A percentile compares a stretch with the other conserved stretches of the same genome.
These are phyloP conservation scores for Fusarium sulawesiense DNA, from an alignment of 2,329 filamentous ascomycete species.

Conservation along the genomic window DNA sequence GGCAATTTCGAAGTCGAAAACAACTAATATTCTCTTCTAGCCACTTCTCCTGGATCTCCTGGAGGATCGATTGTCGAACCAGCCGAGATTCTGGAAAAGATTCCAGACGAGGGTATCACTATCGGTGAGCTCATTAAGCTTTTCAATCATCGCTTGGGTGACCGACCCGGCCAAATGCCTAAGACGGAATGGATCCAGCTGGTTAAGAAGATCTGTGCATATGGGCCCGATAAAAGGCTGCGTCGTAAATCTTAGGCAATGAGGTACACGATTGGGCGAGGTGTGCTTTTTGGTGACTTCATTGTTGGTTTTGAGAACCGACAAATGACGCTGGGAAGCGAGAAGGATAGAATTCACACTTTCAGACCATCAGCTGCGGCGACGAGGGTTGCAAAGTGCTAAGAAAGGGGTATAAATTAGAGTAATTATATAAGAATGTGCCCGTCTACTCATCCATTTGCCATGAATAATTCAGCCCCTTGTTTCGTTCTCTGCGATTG, in stretches of 20 bases:
- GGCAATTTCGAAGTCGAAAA: not conserved
- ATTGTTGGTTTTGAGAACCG: not conserved
- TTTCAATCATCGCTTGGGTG: constrained; percentile 66
- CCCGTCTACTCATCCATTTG: constrained; percentile 85
- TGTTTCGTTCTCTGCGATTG: constrained; percentile 80
- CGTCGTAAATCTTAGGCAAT: constrained; percentile 53
- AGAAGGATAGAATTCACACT: not conserved
- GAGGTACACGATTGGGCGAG: constrained; percentile 4
- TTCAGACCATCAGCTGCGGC: not conserved
- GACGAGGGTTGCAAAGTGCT: constrained; percentile 13
- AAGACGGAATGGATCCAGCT: constrained; percentile 68
- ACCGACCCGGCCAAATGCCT: constrained; percentile 62
- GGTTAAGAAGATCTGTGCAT: constrained; percentile 66
- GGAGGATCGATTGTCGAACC: constrained; percentile 55
- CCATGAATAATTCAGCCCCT: constrained; percentile 90
- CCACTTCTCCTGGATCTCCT: constrained; percentile 52
- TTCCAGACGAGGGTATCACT: constrained; percentile 66
- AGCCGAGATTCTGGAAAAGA: constrained; percentile 65
- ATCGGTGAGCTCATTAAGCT: constrained; percentile 65
- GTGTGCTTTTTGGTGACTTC: constrained; percentile 10
- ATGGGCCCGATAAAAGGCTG: constrained; percentile 65
- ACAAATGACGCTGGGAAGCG: not conserved
- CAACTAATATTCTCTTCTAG: constrained; percentile 37
- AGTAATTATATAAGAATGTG: constrained; percentile 18
- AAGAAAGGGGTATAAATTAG: constrained; percentile 43